Evolutionary conservation across 345 rosid genomes (phyloP), one percentile per base, ranked within the genome.

Genomic region (Anacardium occidentale): DNA sequence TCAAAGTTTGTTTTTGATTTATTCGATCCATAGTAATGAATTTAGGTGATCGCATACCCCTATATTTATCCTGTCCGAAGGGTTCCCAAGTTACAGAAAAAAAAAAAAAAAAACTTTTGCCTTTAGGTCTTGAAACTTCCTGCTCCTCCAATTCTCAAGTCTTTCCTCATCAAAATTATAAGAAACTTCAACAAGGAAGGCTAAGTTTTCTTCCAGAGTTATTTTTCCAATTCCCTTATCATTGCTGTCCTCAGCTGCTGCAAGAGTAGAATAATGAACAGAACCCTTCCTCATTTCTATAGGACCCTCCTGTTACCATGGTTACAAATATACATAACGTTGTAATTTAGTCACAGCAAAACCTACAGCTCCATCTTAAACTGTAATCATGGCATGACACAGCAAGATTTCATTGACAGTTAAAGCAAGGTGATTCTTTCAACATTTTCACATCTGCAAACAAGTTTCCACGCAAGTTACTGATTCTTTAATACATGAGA

Each of bases 91-190:
- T 82, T 74, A 2, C n/a, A n/a, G n/a, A n/a, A n/a, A n/a, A n/a
- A n/a, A n/a, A n/a, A n/a, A n/a, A n/a, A 94, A 88, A 73, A 91
- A 79, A 70, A 91, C 94, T 24, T 83, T 85, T 63, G 50, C 81
- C 83, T 85, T 76, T 56, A 93, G 74, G 45, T 78, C 79, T 29
- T 32, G 80, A 59, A 90, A 91, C 87, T 88, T 91, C 48, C 98
- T 96, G 68, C 83, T n/a, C n/a, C n/a, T n/a, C n/a, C n/a, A n/a
- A n/a, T n/a, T n/a, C n/a, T n/a, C n/a, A n/a, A n/a, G n/a, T 77
- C 70, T 81, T 57, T 62, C 67, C 66, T 85, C 87, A 74, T 79
- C 77, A 59, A 71, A 74, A 59, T 45, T 73, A 26, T 85, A 70
- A 52, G 89, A 83, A 75, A 88, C 97, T 79, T 85, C 83, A 26